Base-by-base conservation (phyloP, 2,329 filamentous ascomycete species). In the Clonostachys sp. region DNA sequence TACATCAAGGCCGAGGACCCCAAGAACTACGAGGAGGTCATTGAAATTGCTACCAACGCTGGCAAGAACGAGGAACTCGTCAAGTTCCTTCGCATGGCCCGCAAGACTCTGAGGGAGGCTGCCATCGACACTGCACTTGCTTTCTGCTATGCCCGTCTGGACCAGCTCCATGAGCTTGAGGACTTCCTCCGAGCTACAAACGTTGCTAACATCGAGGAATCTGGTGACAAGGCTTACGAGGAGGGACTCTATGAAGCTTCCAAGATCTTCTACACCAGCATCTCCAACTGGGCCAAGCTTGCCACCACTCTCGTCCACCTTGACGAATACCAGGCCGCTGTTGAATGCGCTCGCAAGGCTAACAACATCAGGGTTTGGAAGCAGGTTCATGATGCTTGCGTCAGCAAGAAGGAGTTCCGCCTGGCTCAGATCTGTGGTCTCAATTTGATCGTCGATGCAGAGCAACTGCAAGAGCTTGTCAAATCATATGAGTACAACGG, bases 331-430 rank as follows among this genome's bases (percentile, higher is more conserved):
- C 95, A 99, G 70, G 90, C 90, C 57, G 94, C 94, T 42, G 94
- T 99, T 40, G 94, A 99, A 67, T 96, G 91, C 61, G 94, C 95
- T 24, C 89, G 94, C 66, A 97, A 99, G 74, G 94, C 94, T 59
- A 99, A 97, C 78, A 97, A 90, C 70, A 91, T 96, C 71, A 96
- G 95, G 76, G 94, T 99, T 45, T 99, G 94, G 94, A 95, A 94
- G 72, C 89, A 99, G 71, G 94, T 99, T 57, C 95, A 97, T 71
- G 87, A 90, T 63, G 94, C 92, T 18, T 99, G 94, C 63, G 89
- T 99, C 55, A 83, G 82, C 52, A 99, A 97, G 83, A 97, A 96
- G 76, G 94, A 99, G 66, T 99, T 99, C 83, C 89, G 92, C 52
- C 86, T 99, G 50, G 94, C 95, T 24, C 94, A 97, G 73, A 99